Percentiles rank a stretch among this genome's conserved stretches.
Evolutionary conservation across 345 rosid genomes (phyloP).

Genomic region (Euphorbia peplus): DNA sequence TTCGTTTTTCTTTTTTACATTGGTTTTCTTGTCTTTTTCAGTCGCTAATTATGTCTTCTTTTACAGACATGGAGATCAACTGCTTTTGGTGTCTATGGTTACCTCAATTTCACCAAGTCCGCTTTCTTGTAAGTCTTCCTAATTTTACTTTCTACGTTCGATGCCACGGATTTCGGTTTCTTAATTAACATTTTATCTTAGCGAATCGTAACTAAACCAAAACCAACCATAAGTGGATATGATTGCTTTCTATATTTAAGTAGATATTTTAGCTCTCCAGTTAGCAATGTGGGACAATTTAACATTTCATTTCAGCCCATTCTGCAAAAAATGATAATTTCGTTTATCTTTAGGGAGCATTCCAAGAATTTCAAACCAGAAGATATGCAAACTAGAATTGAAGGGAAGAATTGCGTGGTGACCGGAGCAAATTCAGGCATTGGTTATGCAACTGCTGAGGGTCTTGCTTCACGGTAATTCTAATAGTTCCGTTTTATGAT

Average conservation of each 20-base stretch:
- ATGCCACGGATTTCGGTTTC: too few species aligned
- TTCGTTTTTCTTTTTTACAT: not conserved
- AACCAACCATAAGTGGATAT: too few species aligned
- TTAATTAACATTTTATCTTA: too few species aligned
- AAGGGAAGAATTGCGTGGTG: conserved; percentile 80
- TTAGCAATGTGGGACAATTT: too few species aligned
- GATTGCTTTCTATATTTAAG: too few species aligned
- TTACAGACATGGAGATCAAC: conserved; percentile 72
- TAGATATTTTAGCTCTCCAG: too few species aligned
- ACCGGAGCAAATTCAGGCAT: conserved; percentile 95
- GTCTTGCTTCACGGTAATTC: conserved; percentile 80
- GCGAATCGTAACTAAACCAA: too few species aligned
- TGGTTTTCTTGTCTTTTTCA: not conserved
- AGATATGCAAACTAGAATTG: conserved; percentile 54
- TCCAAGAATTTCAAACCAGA: conserved; percentile 65
- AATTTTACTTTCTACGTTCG: too few species aligned
- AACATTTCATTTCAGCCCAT: not conserved
- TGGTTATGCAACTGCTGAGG: conserved; percentile 88
- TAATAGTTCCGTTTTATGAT: not conserved
- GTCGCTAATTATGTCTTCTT: not conserved
- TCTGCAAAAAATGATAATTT: not conserved
- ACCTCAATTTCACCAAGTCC: conserved; percentile 71
- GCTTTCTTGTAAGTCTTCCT: conserved; percentile 66
- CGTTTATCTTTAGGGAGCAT: conserved; percentile 48
- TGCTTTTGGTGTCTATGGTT: conserved; percentile 75